Conservation (phyloP, 2,329 filamentous ascomycete genomes). For the Paramyrothecium roridum region DNA sequence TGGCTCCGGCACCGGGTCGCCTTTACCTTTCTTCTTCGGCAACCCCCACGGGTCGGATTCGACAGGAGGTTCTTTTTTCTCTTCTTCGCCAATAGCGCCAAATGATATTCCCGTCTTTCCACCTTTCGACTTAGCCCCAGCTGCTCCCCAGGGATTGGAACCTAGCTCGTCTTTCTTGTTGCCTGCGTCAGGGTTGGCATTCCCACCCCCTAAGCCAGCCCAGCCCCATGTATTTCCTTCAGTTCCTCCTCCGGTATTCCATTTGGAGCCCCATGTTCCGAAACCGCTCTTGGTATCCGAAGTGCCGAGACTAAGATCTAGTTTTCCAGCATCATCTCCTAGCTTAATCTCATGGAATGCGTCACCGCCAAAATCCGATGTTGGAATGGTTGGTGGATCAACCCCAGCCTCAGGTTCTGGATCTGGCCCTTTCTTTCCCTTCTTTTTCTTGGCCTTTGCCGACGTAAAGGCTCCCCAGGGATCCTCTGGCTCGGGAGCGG, state of each 20-base stretch:
- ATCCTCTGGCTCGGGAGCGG: conserved; percentile 17
- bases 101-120: conserved; percentile 43
- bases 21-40: conserved; percentile 26
- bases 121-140: conserved; percentile 49
- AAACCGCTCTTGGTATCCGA: conserved; percentile 43
- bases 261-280: conserved; percentile 58
- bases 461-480: conserved; percentile 24
- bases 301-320: conserved; percentile 53
- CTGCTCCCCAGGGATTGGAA: conserved; percentile 47
- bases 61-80: conserved; percentile 29
- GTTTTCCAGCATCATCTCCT: conserved; percentile 54
- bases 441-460: conserved; percentile 38
- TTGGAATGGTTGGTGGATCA: conserved; percentile 21
- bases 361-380: conserved; percentile 41
- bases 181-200: conserved; percentile 22
- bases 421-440: conserved; percentile 19
- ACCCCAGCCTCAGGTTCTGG: conserved; percentile 19
- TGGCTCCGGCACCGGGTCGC: conserved; percentile 13
- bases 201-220: conserved; percentile 3
- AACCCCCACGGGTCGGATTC: conserved; percentile 30
- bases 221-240: conserved; percentile 20
- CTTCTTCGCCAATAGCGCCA: conserved; percentile 40
- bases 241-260: conserved; percentile 42
- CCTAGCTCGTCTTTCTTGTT: conserved; percentile 36
- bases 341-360: conserved; percentile 67